These are phyloP conservation scores for Eucalyptus regnans DNA, from an alignment of 345 rosid genomes.

Conservation along the genomic window DNA sequence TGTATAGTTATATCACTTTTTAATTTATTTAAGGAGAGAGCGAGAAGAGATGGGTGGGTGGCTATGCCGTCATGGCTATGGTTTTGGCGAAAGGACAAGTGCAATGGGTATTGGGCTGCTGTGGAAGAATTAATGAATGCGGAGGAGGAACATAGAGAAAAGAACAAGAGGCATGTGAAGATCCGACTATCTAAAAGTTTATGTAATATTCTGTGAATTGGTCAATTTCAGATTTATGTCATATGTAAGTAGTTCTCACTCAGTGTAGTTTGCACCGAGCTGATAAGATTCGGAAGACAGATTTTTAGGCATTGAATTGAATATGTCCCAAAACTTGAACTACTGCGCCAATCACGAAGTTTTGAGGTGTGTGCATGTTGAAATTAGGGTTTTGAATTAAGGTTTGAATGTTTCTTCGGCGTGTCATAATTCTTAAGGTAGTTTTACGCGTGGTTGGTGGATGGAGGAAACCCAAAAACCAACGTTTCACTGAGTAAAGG, in stretches of 20 bases:
- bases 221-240: too few species aligned
- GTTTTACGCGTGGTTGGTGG: neutral
- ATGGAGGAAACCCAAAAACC: neutral
- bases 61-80: neutral
- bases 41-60: neutral
- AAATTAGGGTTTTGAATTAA: neutral
- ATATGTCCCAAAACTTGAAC: too few species aligned
- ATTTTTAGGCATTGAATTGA: too few species aligned
- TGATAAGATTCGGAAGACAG: too few species aligned
- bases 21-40: too few species aligned
- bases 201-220: neutral
- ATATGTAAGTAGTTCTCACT: neutral
- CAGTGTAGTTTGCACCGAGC: neutral
- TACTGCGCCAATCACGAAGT: accelerated
- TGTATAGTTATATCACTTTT: too few species aligned
- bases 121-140: neutral
- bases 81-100: neutral
- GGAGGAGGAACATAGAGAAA: neutral
- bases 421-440: neutral
- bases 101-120: neutral
- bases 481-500: neutral
- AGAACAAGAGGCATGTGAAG: neutral
- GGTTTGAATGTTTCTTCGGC: neutral
- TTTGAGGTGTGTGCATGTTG: neutral
- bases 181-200: neutral